Conservation (phyloP, 495 filamentous ascomycete genomes). For the Hypoxylon intermedium region DNA sequence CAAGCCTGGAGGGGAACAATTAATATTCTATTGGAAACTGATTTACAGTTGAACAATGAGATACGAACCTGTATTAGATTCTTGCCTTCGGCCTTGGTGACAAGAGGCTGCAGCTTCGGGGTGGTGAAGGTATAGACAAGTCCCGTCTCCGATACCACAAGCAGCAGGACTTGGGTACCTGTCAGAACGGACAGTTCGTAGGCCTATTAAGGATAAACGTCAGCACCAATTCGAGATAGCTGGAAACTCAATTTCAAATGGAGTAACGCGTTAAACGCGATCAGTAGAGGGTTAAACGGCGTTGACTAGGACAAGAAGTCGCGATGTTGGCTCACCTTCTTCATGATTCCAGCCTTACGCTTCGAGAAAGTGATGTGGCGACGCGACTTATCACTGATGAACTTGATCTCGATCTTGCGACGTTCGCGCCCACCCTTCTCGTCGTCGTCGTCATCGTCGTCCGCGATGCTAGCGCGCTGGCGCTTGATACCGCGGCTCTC, state of each 20-base stretch:
- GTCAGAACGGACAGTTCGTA: conserved; percentile 98
- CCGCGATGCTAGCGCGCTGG: conserved; percentile 76
- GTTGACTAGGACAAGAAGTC: conserved; percentile 7
- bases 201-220: conserved; percentile 64
- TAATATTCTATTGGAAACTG: conserved; percentile 3
- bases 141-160: conserved; percentile 98
- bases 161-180: conserved; percentile 94
- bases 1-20: conserved; percentile 71
- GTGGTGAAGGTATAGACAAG: conserved; percentile 99
- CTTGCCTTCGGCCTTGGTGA: conserved; percentile 99
- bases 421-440: conserved; percentile 98
- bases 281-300: conserved; percentile 6
- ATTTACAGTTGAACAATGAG: conserved; percentile 12
- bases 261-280: conserved; percentile 41
- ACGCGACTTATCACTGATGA: conserved; percentile 99
- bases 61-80: conserved; percentile 93
- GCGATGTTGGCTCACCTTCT: conserved; percentile 77
- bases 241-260: conserved; percentile 16
- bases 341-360: conserved; percentile 99
- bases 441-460: conserved; percentile 98
- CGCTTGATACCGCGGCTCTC: conserved; percentile 90
- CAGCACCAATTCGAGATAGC: conserved; percentile 20
- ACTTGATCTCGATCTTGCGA: conserved; percentile 99
- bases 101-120: conserved; percentile 96
- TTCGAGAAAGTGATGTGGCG: conserved; percentile 99